phyloP scores from a whole-genome alignment of 2,329 filamentous ascomycete species.

The Sarocladiaceae sp. region DNA sequence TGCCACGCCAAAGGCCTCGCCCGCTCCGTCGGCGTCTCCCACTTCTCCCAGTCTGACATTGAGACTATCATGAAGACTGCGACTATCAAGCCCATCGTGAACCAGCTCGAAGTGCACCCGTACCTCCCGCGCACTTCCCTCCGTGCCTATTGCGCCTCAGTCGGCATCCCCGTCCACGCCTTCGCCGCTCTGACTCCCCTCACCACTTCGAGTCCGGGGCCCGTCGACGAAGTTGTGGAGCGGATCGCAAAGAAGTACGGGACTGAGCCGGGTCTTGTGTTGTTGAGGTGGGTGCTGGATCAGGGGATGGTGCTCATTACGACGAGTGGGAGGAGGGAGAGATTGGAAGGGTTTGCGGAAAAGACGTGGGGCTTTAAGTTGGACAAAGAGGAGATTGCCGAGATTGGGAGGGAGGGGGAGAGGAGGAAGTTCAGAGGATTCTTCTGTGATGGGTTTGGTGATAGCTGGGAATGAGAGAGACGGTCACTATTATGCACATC shows the following conservation, averaged over 20 bases:
- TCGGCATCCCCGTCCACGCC: not conserved
- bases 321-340: constrained; percentile 1
- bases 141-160: constrained; percentile 33
- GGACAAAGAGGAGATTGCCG: not conserved
- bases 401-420: not conserved
- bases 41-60: constrained; percentile 63
- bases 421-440: not conserved
- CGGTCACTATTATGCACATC: too few species aligned
- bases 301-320: constrained; percentile 7
- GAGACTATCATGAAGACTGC: constrained; percentile 23
- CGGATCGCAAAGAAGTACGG: not conserved
- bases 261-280: constrained; percentile 30
- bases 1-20: not conserved
- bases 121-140: constrained; percentile 56
- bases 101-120: constrained; percentile 63
- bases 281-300: constrained; percentile 4
- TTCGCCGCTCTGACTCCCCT: not conserved
- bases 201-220: not conserved
- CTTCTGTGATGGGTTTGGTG: not conserved
- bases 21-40: constrained; percentile 69
- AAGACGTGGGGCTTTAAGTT: not conserved
- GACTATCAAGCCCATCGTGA: constrained; percentile 42
- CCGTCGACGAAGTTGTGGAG: not conserved
- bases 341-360: not conserved
- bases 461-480: not conserved